Evolutionary conservation across 1,284 basidiomycete species (phyloP).

Genomic region (Ceratobasidium sp.): DNA sequence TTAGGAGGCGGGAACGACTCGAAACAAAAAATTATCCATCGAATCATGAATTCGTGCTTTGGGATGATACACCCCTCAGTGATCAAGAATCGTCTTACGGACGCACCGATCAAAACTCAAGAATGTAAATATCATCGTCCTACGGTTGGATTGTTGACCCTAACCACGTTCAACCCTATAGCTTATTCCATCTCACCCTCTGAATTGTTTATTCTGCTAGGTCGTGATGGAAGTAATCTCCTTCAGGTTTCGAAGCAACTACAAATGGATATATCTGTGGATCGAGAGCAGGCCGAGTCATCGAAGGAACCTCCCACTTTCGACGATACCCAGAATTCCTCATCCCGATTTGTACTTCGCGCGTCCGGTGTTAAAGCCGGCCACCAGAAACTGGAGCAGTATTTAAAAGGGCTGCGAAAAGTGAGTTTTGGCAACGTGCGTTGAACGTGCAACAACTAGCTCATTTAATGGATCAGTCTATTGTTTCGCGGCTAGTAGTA

Average conservation of each 20-base stretch:
- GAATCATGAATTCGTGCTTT: slow-evolving; percentile 29
- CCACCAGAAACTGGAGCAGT: slow-evolving; percentile 26
- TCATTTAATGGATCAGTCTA: neutral
- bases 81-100: neutral
- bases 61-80: slow-evolving; percentile 25
- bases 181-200: slow-evolving; percentile 18
- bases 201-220: slow-evolving; percentile 33
- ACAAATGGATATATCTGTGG: slow-evolving; percentile 22
- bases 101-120: neutral
- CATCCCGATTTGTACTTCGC: slow-evolving; percentile 19
- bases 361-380: slow-evolving; percentile 1
- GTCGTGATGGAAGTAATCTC: slow-evolving; percentile 33
- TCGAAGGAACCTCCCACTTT: neutral
- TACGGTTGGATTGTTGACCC: neutral
- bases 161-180: neutral
- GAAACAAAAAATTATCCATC: slow-evolving; percentile 27
- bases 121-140: neutral
- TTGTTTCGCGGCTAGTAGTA: neutral
- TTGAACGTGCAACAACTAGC: neutral
- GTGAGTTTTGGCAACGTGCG: neutral
- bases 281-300: slow-evolving; percentile 7
- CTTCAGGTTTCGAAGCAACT: slow-evolving; percentile 26
- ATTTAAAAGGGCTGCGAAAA: slow-evolving; percentile 12
- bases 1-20: neutral
- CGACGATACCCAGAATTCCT: neutral